Base-by-base conservation (phyloP, 495 filamentous ascomycete genomes). In the Oleoguttula mirabilis region DNA sequence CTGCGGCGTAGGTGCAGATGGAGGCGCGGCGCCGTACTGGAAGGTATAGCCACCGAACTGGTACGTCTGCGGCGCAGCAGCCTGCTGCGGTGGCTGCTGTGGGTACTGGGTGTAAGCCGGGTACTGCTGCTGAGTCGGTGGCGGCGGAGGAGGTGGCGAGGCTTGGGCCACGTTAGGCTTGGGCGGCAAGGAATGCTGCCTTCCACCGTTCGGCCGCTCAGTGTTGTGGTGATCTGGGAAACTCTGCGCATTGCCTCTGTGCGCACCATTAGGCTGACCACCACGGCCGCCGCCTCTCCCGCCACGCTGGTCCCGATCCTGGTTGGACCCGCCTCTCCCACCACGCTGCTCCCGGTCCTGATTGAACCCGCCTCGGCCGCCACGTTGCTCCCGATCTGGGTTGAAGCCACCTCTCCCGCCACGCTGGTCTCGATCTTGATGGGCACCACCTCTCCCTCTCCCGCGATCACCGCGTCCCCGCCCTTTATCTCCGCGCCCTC, bases 401-500 rank as follows among this genome's bases (percentile, higher is more conserved):
- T n/a, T n/a, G n/a, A n/a, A 12, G 14, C 41, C 35, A 10, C 45
- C 38, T 19, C 35, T 8, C 4, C 38, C 17, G 17, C 40, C 35
- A 4, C 45, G 38, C 22, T 43, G 38, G 33, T 36, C 25, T 12
- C 41, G 39, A 16, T 43, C 40, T 6, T 48, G 5, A n/a, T 43
- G 24, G 39, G 24, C 22, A 10, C 44, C 28, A 17, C 23, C 44
- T 15, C 37, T 15, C 20, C 31, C 25, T 17, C 35, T n/a, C 17
- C 52, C 43, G 15, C 40, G 37, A 24, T 46, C 47, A 10, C 67
- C 65, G 32, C 65, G 45, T 48, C 68, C 57, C 34, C 62, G 54
- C 14, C 70, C 66, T 48, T 69, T 54, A 3, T 61, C 61, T 20
- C 69, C 66, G 24, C 76, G 68, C 42, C 73, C 63, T 32, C 67